Conservation (phyloP, 768 basidiomycete species). For the Pholiota molesta region DNA sequence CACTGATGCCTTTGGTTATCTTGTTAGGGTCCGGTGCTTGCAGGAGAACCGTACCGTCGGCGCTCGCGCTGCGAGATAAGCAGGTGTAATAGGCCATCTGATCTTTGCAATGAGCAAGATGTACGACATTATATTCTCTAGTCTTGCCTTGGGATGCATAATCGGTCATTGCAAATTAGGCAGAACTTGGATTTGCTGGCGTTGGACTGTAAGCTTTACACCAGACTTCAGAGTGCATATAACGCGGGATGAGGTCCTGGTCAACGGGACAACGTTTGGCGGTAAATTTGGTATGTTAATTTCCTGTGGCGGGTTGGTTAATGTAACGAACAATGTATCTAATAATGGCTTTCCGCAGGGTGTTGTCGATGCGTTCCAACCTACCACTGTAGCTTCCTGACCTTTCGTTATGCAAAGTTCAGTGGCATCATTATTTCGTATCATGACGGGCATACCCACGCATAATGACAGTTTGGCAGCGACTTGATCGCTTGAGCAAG, state of each 20-base stretch:
- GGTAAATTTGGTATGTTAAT: neutral
- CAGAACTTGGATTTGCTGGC: constrained; percentile 28
- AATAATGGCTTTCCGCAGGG: constrained; percentile 12
- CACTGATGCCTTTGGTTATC: constrained; percentile 27
- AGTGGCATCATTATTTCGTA: constrained; percentile 26
- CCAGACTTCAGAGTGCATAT: constrained; percentile 16
- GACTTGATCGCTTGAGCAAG: constrained; percentile 20
- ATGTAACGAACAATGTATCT: constrained; percentile 10
- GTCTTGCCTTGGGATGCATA: constrained; percentile 37
- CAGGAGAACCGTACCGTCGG: constrained; percentile 33
- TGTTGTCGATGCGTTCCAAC: constrained; percentile 24
- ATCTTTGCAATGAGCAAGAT: constrained; percentile 23
- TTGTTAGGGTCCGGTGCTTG: constrained; percentile 23
- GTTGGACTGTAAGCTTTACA: constrained; percentile 13
- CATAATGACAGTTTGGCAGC: constrained; percentile 29
- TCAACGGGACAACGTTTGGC: constrained; percentile 30
- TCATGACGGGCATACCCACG: constrained; percentile 31
- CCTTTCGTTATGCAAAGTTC: constrained; percentile 24
- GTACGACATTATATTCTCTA: constrained; percentile 27
- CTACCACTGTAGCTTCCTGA: constrained; percentile 28
- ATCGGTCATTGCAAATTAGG: constrained; percentile 37
- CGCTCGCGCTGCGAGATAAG: constrained; percentile 32
- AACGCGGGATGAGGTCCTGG: neutral
- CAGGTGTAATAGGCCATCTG: constrained; percentile 32
- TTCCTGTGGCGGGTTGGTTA: constrained; percentile 3